Evolutionary conservation across 139 green algal genomes (phyloP), one percentile per base, ranked within the genome.

Genomic region (Chlamydomonas schloesseri): DNA sequence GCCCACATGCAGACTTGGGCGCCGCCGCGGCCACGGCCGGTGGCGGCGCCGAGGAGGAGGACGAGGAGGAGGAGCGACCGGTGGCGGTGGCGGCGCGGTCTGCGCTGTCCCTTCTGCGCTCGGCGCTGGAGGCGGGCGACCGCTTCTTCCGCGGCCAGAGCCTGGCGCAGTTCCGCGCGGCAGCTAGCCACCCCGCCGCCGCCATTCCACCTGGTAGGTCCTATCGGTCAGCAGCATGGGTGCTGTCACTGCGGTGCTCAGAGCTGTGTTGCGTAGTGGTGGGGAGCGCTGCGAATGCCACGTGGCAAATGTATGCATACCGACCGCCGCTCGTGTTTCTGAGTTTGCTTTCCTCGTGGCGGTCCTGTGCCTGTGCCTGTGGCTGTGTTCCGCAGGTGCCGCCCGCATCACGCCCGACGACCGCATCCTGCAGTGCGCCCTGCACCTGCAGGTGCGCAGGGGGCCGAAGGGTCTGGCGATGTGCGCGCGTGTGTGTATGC

Each of bases 381-480:
- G 4, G 37, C 23, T 50, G 37, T 26, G 3, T 36, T 14, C 57
- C 57, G 42, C 64, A 84, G 78, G 64, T 20, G 64, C 64, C 21
- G n/a, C 21, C 0, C 31, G n/a, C 5, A 73, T 84, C 37, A 65
- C 21, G 64, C 74, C 64, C 42, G 78, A 84, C 47, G 78, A 84
- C 64, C 78, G 78, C 10, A 84, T 84, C 65, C 78, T 84, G 17
- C 78, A 84, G 65, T 84, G 78, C 78, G 36, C 24, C 28, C 62
- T 75, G 8, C 46, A 84, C 62, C 78, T 84, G 46, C 78, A 84
- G 78, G 78, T 84, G 47, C 5, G 72, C 28, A 15, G 11, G 65
- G 65, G n/a, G n/a, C n/a, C n/a, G n/a, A n/a, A n/a, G n/a, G n/a
- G n/a, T n/a, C n/a, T n/a, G n/a, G n/a, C n/a, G n/a, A 50, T 50